These are phyloP conservation scores for Phytophthora cryptogea DNA, from an alignment of 352 stramenopile genomes.

Conservation along the genomic window DNA sequence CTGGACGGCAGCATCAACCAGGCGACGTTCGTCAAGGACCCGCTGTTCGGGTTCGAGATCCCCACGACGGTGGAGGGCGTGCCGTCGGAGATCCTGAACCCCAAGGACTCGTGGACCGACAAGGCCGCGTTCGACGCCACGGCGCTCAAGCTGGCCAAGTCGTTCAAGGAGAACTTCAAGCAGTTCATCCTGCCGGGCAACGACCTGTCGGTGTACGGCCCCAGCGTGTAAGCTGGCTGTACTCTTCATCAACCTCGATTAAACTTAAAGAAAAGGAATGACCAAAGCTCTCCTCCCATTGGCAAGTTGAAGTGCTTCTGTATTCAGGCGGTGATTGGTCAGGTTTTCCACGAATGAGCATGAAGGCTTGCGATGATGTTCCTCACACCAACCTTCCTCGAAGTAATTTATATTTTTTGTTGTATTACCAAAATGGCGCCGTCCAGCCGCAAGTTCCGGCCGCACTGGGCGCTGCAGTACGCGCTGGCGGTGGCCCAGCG, in stretches of 20 bases:
- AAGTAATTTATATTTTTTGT: too few species aligned
- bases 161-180: slow-evolving; percentile 87
- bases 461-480: slow-evolving; percentile 25
- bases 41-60: slow-evolving; percentile 77
- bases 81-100: slow-evolving; percentile 77
- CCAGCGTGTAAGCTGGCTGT: slow-evolving; percentile 43
- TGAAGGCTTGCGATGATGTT: too few species aligned
- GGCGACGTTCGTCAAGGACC: slow-evolving; percentile 67
- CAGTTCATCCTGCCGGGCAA: slow-evolving; percentile 83
- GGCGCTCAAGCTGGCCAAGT: slow-evolving; percentile 71
- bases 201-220: slow-evolving; percentile 69
- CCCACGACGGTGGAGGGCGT: slow-evolving; percentile 64
- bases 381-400: too few species aligned
- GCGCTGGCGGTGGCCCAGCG: slow-evolving; percentile 23
- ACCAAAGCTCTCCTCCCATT: too few species aligned
- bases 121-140: slow-evolving; percentile 81
- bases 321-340: slow-evolving; percentile 3
- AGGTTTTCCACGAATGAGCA: not conserved
- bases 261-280: slow-evolving; percentile 23
- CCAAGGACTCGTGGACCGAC: slow-evolving; percentile 76
- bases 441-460: slow-evolving; percentile 13
- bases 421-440: too few species aligned
- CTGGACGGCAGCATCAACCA: slow-evolving; percentile 73
- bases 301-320: slow-evolving; percentile 40
- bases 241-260: slow-evolving; percentile 11